Evolutionary conservation across 2,329 filamentous ascomycete genomes (phyloP), one percentile per base, ranked within the genome.

Genomic region (Colletotrichum viniferum): DNA sequence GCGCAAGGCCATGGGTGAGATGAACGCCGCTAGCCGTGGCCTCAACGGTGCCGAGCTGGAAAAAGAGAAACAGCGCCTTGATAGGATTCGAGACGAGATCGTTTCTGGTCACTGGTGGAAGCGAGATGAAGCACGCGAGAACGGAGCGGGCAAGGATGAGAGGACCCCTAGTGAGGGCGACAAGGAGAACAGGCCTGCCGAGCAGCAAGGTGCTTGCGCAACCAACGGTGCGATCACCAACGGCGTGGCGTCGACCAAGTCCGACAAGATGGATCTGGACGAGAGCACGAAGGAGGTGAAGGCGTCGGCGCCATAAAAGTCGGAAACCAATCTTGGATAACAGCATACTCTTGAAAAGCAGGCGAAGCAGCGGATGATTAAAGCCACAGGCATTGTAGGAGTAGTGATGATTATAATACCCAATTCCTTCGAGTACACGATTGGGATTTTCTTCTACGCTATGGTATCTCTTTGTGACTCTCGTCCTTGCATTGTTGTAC

Each of bases 1-100:
- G 81, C 85, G 89, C 38, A 89, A 88, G 80, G 88, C 88, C 2
- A 88, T 91, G 85, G 82, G 84, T 63, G 90, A 91, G 77, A 85
- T 90, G 14, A 88, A 88, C 52, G 82, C 82, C 21, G 81, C 74
- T 36, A 66, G 71, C 48, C 64, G 74, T 10, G 74, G 74, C n/a
- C 74, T 74, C 10, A 77, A 77, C 24, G 74, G 72, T 30, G 72
- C 71, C 13, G 72, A 65, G 67, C 61, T 77, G 61, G 67, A 75
- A 43, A 55, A 56, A 14, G 67, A 77, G 32, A 77, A 76, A 60
- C 72, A 74, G 56, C 62, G 77, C n/a, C 66, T 78, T 2, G 78
- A 78, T 4, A 78, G 78, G 65, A 55, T 82, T 3, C 71, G 81
- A 16, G 79, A 80, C 30, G 84, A 83, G 68, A 82, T 84, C 26